These are phyloP conservation scores for Fusarium concolor DNA, from an alignment of 2,329 filamentous ascomycete genomes.

Conservation along the genomic window DNA sequence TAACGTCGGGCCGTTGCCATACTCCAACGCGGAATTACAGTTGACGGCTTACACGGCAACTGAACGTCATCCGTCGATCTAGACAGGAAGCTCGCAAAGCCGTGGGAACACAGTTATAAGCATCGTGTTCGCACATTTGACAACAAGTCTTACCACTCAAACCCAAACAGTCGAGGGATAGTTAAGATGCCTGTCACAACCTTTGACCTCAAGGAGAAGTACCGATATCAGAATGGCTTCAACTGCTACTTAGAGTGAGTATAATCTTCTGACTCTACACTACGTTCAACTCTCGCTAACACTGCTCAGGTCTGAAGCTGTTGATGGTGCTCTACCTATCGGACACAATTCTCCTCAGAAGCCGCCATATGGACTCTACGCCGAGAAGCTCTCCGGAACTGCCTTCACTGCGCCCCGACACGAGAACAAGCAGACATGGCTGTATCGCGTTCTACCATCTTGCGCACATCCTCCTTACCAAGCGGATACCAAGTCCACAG, in stretches of 20 bases:
- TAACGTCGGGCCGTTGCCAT: conserved; percentile 46
- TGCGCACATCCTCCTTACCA: conserved; percentile 69
- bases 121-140: conserved; percentile 27
- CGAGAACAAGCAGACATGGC: conserved; percentile 78
- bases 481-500: conserved; percentile 53
- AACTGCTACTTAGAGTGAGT: conserved; percentile 79
- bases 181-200: conserved; percentile 62
- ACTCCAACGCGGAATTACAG: conserved; percentile 43
- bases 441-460: conserved; percentile 76
- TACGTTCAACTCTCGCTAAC: conserved; percentile 3
- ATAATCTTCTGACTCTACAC: background rate
- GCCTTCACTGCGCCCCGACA: conserved; percentile 77
- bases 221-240: conserved; percentile 84
- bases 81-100: conserved; percentile 28
- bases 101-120: conserved; percentile 39
- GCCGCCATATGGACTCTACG: conserved; percentile 80
- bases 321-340: conserved; percentile 78
- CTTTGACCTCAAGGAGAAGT: conserved; percentile 66
- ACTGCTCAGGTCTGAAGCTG: conserved; percentile 74
- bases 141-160: conserved; percentile 1
- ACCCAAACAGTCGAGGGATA: background rate
- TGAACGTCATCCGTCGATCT: conserved; percentile 38
- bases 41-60: conserved; percentile 38
- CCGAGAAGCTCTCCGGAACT: conserved; percentile 81
- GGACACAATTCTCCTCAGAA: conserved; percentile 87